Base-by-base conservation (phyloP, 257 asterid species). In the Penstemon barbatus region DNA sequence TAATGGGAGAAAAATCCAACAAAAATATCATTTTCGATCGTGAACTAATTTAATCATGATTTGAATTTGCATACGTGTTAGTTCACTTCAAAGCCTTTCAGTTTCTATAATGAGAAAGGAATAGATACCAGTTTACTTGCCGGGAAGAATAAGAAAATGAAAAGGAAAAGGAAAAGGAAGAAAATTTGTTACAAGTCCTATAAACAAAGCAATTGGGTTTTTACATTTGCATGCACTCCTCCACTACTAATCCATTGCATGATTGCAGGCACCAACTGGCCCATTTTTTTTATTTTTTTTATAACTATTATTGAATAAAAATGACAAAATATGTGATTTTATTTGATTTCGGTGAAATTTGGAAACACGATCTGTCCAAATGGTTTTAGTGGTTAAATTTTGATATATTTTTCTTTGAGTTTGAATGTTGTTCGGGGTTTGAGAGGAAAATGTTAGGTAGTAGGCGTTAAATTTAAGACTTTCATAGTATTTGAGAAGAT, bases 161-260 rank as follows among this genome's bases (percentile, higher is more conserved):
- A 60, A 65, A 59, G 36, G 0, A 60, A 42, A 43, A 37, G 0
- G 62, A 37, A 43, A 8, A 42, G 10, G n/a, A 52, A 7, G 42
- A 25, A n/a, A 46, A 56, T 69, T n/a, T 1, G 61, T 44, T 19
- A 18, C 18, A 45, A 73, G 53, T 46, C 71, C 76, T 54, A 10
- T 36, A 70, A 67, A 46, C 63, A 63, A 78, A 79, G 68, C 78
- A 76, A 78, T 60, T n/a, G 4, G 52, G 53, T 51, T 6, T 41
- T 25, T 73, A 44, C 63, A 10, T 5, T 38, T 77, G 80, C 71
- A 68, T 12, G 63, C 75, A 71, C 76, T 44, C 67, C 54, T 56
- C 87, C 75, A 44, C 70, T 42, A 65, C 77, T 41, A 57, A 55
- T 53, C 66, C 42, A 45, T 2, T 69, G 54, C 75, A 81, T 85